Conservation (phyloP, 129 eudicot genomes). For the Centrapalus pauciflorus region DNA sequence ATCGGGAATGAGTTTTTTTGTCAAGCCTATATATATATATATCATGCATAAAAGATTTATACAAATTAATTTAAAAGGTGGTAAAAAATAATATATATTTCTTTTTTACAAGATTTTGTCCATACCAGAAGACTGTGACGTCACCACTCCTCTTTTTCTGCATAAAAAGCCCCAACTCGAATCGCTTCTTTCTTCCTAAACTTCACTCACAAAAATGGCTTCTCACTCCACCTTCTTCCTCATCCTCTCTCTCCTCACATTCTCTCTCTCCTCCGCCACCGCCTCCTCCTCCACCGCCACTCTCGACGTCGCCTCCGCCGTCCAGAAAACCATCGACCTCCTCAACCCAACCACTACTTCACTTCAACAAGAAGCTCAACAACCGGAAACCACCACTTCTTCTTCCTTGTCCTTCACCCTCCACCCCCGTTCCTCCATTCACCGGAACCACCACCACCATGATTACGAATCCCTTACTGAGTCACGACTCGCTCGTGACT, state of each 20-base stretch:
- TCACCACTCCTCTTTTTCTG: constrained; percentile 20
- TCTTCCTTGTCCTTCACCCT: constrained; percentile 29
- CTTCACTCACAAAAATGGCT: constrained; percentile 27
- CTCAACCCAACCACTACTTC: constrained; percentile 10
- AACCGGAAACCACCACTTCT: background rate
- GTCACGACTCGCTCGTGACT: constrained; percentile 57
- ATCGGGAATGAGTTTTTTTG: too few species aligned
- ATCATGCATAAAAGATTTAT: too few species aligned
- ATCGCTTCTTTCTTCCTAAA: constrained; percentile 23
- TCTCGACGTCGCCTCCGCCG: constrained; percentile 26
- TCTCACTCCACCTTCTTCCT: background rate
- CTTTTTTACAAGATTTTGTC: constrained; percentile 18
- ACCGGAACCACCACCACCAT: constrained; percentile 7
- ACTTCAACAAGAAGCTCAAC: background rate
- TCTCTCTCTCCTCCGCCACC: constrained; percentile 2
- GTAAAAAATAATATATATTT: background rate
- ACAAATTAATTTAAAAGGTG: too few species aligned
- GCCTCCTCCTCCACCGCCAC: constrained; percentile 10
- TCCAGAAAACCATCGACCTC: constrained; percentile 29
- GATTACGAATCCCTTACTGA: constrained; percentile 47
- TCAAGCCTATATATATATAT: too few species aligned
- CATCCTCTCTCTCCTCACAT: constrained; percentile 20
- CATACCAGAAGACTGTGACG: constrained; percentile 16
- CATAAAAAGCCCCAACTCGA: constrained; percentile 11
- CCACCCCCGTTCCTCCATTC: constrained; percentile 47